Evolutionary conservation across 2,329 filamentous ascomycete genomes (phyloP).

Genomic region (Colletotrichum sp.): DNA sequence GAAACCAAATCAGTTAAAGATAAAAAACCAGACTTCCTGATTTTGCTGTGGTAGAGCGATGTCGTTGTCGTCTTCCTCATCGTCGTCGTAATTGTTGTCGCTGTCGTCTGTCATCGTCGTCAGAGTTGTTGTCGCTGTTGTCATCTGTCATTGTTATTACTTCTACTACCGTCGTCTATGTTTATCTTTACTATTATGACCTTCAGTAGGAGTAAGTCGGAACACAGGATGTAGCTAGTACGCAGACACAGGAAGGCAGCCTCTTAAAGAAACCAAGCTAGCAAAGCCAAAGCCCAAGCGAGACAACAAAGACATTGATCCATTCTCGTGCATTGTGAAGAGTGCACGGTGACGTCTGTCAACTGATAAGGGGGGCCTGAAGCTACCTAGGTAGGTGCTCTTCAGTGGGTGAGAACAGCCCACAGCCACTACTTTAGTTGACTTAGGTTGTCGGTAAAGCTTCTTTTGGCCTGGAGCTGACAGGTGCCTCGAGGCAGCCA

Average conservation of each 20-base stretch:
- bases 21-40: background rate
- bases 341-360: slow-evolving; percentile 1
- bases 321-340: background rate
- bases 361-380: background rate
- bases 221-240: background rate
- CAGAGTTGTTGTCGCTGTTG: no score
- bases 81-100: background rate
- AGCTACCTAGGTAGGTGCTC: background rate
- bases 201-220: background rate
- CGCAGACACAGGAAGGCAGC: background rate
- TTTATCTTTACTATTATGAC: no score
- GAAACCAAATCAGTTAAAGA: slow-evolving; percentile 12
- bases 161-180: no score
- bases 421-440: slow-evolving; percentile 1
- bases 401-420: background rate
- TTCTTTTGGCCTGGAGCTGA: background rate
- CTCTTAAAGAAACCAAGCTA: background rate
- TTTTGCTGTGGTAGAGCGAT: background rate
- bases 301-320: background rate
- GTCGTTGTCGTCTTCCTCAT: background rate
- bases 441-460: background rate
- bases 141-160: no score
- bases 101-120: no score
- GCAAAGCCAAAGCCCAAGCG: background rate
- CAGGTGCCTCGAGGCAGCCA: background rate